Evolutionary conservation across 106 monocot species (phyloP).

Genomic region (Allium sativum): DNA sequence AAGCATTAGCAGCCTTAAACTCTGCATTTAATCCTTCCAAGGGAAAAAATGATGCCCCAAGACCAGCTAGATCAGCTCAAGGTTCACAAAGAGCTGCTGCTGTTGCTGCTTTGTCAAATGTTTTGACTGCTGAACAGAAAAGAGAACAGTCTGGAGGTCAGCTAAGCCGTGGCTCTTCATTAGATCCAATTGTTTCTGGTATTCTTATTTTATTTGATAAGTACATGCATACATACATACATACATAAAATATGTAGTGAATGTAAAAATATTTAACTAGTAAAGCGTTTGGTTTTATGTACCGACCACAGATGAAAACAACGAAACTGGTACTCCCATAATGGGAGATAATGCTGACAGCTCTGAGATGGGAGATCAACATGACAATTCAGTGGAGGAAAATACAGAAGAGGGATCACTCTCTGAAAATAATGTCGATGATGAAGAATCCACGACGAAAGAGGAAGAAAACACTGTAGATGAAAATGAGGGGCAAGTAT

Average conservation of each 20-base stretch:
- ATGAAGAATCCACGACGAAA: slow-evolving; percentile 18
- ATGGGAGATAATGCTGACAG: slow-evolving; percentile 7
- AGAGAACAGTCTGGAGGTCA: slow-evolving; percentile 26
- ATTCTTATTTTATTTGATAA: background rate
- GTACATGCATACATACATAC: too few relatives aligned
- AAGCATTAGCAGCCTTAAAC: slow-evolving; percentile 56
- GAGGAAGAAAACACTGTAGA: slow-evolving; percentile 22
- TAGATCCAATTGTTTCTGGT: slow-evolving; percentile 30
- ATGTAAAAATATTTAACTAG: too few relatives aligned
- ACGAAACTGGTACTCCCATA: slow-evolving; percentile 13
- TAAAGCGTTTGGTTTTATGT: too few relatives aligned
- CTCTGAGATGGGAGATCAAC: slow-evolving; percentile 14
- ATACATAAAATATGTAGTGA: too few relatives aligned
- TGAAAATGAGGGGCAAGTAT: slow-evolving; percentile 33
- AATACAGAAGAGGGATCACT: slow-evolving; percentile 17
- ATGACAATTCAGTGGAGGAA: slow-evolving; percentile 19
- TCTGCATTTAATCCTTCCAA: slow-evolving; percentile 70
- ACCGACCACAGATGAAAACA: slow-evolving; percentile 13
- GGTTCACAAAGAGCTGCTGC: slow-evolving; percentile 93
- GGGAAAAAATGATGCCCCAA: slow-evolving; percentile 28
- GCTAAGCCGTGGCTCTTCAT: slow-evolving; percentile 46
- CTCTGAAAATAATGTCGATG: slow-evolving; percentile 22
- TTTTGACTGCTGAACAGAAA: slow-evolving; percentile 72
- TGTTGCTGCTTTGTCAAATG: slow-evolving; percentile 73
- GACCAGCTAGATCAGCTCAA: slow-evolving; percentile 21